Percentiles rank a stretch among this genome's conserved stretches.
These are phyloP conservation scores for Nothophytophthora sp. DNA, from an alignment of 352 stramenopile species.

Conservation along the genomic window DNA sequence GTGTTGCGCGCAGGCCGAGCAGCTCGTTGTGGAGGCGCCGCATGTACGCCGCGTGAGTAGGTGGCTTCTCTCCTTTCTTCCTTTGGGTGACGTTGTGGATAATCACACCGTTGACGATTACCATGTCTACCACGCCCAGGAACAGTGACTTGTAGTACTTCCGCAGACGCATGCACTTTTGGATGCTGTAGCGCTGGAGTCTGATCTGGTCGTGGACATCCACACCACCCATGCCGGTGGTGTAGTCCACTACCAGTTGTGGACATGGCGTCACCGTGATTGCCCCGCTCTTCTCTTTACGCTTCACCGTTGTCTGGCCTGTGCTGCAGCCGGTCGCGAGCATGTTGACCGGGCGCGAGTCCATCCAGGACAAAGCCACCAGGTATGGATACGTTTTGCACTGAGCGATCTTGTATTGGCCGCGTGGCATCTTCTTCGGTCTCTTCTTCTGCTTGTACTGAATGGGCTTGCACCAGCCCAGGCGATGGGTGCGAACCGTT, in stretches of 20 bases:
- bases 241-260: slow-evolving; percentile 5
- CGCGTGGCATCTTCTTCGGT: slow-evolving; percentile 5
- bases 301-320: not conserved
- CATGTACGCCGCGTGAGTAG: slow-evolving; percentile 16
- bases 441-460: slow-evolving; percentile 13
- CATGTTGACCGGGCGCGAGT: slow-evolving; percentile 13
- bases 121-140: slow-evolving; percentile 22
- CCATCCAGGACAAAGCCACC: slow-evolving; percentile 13
- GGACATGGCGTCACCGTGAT: not conserved
- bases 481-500: slow-evolving; percentile 3
- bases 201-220: slow-evolving; percentile 16
- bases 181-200: slow-evolving; percentile 16
- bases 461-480: slow-evolving; percentile 9
- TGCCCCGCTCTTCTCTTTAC: slow-evolving; percentile 1
- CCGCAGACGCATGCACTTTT: slow-evolving; percentile 5
- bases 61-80: not conserved
- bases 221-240: slow-evolving; percentile 5
- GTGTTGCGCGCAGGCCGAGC: not conserved
- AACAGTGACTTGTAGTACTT: slow-evolving; percentile 32
- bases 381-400: slow-evolving; percentile 1
- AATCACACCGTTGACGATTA: slow-evolving; percentile 12
- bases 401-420: slow-evolving; percentile 12
- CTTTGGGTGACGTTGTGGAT: slow-evolving; percentile 3
- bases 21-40: slow-evolving; percentile 14
- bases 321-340: slow-evolving; percentile 16